A percentile compares a stretch with the other conserved stretches of the same genome.
phyloP scores from a whole-genome alignment of 306 rosid genomes.

The Castanea sativa region DNA sequence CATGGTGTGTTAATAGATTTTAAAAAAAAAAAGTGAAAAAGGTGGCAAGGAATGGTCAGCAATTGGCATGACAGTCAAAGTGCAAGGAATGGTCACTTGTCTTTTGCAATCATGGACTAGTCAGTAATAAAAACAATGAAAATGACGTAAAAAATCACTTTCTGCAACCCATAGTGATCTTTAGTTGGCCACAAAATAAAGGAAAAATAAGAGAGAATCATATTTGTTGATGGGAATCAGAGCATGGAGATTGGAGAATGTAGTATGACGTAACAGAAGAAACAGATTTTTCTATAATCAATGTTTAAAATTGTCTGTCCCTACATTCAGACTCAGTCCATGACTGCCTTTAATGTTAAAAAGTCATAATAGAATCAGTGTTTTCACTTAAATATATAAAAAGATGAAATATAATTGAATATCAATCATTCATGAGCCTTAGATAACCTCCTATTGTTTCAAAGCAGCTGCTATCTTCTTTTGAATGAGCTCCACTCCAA shows the following conservation, averaged over 20 bases:
- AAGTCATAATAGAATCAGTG: neutral
- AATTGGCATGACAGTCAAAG: neutral
- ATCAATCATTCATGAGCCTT: neutral
- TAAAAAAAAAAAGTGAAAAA: neutral
- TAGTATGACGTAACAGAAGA: too few relatives aligned
- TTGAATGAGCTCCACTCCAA: slow-evolving; percentile 81
- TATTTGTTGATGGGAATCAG: neutral
- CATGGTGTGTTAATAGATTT: neutral
- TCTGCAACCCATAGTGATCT: neutral
- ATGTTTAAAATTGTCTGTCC: neutral
- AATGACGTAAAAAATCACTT: neutral
- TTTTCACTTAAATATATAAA: neutral
- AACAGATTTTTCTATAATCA: too few relatives aligned
- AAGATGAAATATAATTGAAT: neutral
- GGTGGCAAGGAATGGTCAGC: neutral
- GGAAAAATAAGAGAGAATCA: neutral
- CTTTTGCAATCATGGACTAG: slow-evolving; percentile 1
- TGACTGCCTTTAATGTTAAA: neutral
- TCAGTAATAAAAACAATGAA: neutral
- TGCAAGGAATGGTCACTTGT: neutral
- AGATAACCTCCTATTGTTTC: slow-evolving; percentile 32
- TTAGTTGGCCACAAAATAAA: neutral
- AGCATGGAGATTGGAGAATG: neutral
- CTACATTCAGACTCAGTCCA: neutral
- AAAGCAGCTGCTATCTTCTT: slow-evolving; percentile 78